Evolutionary conservation across 164 flowering plant species (phyloP).

Genomic region (Nymphaea colorata): DNA sequence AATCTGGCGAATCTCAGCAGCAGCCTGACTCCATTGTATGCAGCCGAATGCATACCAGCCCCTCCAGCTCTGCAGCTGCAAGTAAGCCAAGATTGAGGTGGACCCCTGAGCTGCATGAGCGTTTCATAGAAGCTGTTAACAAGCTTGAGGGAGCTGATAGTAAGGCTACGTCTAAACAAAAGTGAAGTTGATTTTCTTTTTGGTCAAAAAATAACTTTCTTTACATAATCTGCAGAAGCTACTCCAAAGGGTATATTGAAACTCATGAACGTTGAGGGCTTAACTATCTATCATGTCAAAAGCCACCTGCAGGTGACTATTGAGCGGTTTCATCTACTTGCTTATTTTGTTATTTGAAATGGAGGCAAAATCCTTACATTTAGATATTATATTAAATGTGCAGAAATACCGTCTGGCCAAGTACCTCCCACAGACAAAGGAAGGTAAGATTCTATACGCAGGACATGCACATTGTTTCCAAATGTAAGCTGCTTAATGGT

Average conservation of each 20-base stretch:
- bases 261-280: conserved; percentile 47
- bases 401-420: conserved; percentile 71
- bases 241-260: conserved; percentile 61
- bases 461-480: too few relatives aligned
- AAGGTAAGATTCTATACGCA: conserved; percentile 26
- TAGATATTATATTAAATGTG: conserved; percentile 9
- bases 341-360: background rate
- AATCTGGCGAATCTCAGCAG: conserved; percentile 6
- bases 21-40: conserved; percentile 16
- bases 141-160: conserved; percentile 52
- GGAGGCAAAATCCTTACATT: background rate
- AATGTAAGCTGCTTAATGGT: too few relatives aligned
- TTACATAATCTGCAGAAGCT: conserved; percentile 34
- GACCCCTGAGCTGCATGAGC: conserved; percentile 43
- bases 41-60: conserved; percentile 15
- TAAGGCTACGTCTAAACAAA: conserved; percentile 12
- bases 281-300: conserved; percentile 63
- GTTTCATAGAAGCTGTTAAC: conserved; percentile 39
- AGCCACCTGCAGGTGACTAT: conserved; percentile 54
- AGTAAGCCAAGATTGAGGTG: conserved; percentile 49
- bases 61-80: conserved; percentile 25
- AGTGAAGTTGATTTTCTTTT: background rate
- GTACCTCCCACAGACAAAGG: conserved; percentile 45
- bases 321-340: background rate
- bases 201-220: background rate